Conservation (phyloP, 192 early-diverging fungal species). For the Martensiomyces pterosporus region DNA sequence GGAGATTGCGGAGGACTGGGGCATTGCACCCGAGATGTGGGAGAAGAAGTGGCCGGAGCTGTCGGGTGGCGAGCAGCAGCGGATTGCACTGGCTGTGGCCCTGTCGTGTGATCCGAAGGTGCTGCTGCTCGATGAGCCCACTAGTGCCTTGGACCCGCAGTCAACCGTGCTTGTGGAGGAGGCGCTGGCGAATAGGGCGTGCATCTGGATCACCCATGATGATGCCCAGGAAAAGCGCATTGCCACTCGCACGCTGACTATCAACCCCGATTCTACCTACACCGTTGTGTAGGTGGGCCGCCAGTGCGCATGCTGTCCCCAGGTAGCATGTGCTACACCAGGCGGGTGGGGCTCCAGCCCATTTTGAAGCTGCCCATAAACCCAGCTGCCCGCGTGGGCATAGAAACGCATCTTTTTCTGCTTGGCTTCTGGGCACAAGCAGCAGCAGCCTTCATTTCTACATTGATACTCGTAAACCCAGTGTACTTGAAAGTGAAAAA, state of each 20-base stretch:
- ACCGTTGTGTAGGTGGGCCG: no score
- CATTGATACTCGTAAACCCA: background rate
- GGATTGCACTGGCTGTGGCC: slow-evolving; percentile 76
- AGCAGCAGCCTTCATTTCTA: no score
- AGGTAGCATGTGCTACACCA: no score
- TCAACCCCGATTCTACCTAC: slow-evolving; percentile 30
- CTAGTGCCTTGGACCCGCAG: slow-evolving; percentile 75
- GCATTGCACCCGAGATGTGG: slow-evolving; percentile 63
- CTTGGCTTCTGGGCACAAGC: no score
- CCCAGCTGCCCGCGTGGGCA: no score
- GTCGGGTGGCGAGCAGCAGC: slow-evolving; percentile 84
- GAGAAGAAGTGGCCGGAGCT: slow-evolving; percentile 69
- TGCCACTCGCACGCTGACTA: slow-evolving; percentile 33
- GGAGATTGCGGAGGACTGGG: slow-evolving; percentile 65
- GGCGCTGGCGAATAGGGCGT: slow-evolving; percentile 58
- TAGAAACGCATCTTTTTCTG: no score
- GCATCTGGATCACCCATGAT: slow-evolving; percentile 81
- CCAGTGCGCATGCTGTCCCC: no score
- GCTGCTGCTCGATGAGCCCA: slow-evolving; percentile 84
- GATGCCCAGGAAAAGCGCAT: slow-evolving; percentile 62
- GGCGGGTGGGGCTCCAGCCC: no score
- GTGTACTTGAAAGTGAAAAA: no score
- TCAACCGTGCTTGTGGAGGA: slow-evolving; percentile 67
- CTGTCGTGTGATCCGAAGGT: slow-evolving; percentile 70
- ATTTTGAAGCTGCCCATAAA: no score